Base-by-base conservation (phyloP, 2,329 filamentous ascomycete species). In the Talaromyces sp. region DNA sequence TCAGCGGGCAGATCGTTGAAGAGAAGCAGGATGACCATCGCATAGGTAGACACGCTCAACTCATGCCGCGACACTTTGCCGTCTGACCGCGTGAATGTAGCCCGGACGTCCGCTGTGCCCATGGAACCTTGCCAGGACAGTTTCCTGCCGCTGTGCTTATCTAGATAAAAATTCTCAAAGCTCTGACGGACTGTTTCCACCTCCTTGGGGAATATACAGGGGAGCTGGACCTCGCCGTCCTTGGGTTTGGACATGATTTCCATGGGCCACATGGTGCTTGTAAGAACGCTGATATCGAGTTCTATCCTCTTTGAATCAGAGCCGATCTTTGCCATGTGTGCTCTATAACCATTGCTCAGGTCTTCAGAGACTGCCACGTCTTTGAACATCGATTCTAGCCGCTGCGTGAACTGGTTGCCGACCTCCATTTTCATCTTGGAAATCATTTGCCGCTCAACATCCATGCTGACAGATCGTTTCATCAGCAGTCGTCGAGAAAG, bases 331-430 rank as follows among this genome's bases (percentile, higher is more conserved):
- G 73, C 84, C 75, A 87, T 86, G 65, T 94, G 86, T 16, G 85
- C 83, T 66, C 88, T 89, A 78, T 96, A 98, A 61, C 85, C 87
- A 12, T 86, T 78, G 0, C 90, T 92, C 30, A 97, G 83, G 66
- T 96, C 94, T 60, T 89, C 87, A 0, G 93, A 97, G 12, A 93
- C 87, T 16, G 89, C 87, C 85, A 98, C 93, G 71, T 99, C 95
- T 76, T 92, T 93, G 81, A 99, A 97, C 92, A 99, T 98, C 66
- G 92, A 90, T 72, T 99, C 95, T 52, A 99, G 86, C 73, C 96
- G 96, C 70, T 87, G 82, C 0, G 95, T 98, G 73, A 98, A 98
- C 67, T 92, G 89, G 73, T 96, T 96, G 44, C 95, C 95, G 58
- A 98, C 87, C 74, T 97, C 94, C 71, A 95, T 87, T 83, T 97